Evolutionary conservation across 2,329 filamentous ascomycete species (phyloP).

Genomic region (Sporothrix brasiliensis): DNA sequence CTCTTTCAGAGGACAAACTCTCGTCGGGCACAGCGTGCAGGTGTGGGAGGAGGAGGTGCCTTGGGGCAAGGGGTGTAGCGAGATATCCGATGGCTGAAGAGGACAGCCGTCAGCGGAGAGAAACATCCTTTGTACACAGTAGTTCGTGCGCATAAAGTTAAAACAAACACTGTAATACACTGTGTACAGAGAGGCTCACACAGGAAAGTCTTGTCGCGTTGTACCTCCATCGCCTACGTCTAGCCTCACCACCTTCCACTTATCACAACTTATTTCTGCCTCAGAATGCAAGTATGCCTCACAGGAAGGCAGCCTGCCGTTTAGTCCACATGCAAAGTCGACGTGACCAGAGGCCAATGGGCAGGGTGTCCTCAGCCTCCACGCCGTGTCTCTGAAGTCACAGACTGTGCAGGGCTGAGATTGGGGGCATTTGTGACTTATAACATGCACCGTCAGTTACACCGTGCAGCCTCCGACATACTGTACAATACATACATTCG

Average conservation of each 20-base stretch:
- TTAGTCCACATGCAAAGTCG: background rate
- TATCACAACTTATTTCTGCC: background rate
- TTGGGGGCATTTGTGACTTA: background rate
- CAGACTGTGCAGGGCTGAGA: slow-evolving; percentile 3
- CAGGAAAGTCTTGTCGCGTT: background rate
- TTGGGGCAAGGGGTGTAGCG: background rate
- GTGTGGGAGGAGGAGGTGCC: background rate
- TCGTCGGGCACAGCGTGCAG: slow-evolving; percentile 9
- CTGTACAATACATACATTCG: too few relatives aligned
- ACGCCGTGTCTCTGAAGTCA: background rate
- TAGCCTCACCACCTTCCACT: background rate
- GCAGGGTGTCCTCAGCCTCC: background rate
- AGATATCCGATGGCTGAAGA: background rate
- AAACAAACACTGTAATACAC: background rate
- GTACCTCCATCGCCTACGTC: background rate
- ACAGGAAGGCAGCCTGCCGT: background rate
- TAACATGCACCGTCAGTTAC: background rate
- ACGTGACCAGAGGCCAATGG: slow-evolving; percentile 30
- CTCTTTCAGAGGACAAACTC: background rate
- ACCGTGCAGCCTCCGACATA: slow-evolving; percentile 12
- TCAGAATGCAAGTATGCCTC: background rate
- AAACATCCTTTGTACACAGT: slow-evolving; percentile 11
- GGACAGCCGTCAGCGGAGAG: background rate
- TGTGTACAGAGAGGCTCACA: background rate
- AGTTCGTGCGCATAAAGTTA: background rate